A percentile compares a stretch with the other conserved stretches of the same genome.
Evolutionary conservation across 2,329 filamentous ascomycete species (phyloP).

Genomic region (Alternaria sp.): DNA sequence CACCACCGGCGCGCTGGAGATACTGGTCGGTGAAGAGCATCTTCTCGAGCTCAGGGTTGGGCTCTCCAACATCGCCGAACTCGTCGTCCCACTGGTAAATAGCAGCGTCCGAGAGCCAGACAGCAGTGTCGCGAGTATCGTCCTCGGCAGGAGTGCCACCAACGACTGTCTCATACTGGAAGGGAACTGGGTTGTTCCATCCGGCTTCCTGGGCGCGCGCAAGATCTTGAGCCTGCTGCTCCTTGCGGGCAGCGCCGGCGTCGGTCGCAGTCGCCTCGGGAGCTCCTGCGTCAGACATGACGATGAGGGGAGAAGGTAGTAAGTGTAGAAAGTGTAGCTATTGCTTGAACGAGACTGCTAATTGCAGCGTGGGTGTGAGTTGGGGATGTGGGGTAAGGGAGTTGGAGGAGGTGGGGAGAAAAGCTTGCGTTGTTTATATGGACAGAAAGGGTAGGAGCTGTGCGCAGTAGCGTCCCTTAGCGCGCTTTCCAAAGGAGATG

Average conservation of each 20-base stretch:
- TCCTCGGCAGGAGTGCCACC: slow-evolving; percentile 30
- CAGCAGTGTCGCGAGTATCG: slow-evolving; percentile 27
- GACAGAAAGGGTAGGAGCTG: slow-evolving; percentile 10
- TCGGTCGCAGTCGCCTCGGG: slow-evolving; percentile 15
- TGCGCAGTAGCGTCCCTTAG: slow-evolving; percentile 5
- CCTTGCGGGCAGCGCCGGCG: slow-evolving; percentile 27
- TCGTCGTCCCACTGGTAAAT: slow-evolving; percentile 88
- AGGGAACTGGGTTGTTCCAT: slow-evolving; percentile 57
- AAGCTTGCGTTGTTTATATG: slow-evolving; percentile 12
- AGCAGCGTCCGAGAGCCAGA: slow-evolving; percentile 63
- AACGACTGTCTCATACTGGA: slow-evolving; percentile 56
- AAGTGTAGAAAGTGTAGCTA: not conserved
- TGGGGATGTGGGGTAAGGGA: not conserved
- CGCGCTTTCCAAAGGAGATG: not conserved
- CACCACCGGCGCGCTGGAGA: slow-evolving; percentile 62
- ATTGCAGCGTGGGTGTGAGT: not conserved
- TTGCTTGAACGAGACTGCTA: not conserved
- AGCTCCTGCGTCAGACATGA: slow-evolving; percentile 30
- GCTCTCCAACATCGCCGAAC: slow-evolving; percentile 82
- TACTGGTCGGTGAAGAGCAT: slow-evolving; percentile 71
- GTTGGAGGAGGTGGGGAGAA: not conserved
- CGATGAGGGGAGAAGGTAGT: not conserved
- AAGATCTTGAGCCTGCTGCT: slow-evolving; percentile 32
- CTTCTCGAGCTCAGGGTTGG: slow-evolving; percentile 71
- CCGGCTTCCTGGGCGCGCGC: slow-evolving; percentile 43